phyloP scores from a whole-genome alignment of 73 alveolate genomes.

The Blepharisma stoltei region DNA sequence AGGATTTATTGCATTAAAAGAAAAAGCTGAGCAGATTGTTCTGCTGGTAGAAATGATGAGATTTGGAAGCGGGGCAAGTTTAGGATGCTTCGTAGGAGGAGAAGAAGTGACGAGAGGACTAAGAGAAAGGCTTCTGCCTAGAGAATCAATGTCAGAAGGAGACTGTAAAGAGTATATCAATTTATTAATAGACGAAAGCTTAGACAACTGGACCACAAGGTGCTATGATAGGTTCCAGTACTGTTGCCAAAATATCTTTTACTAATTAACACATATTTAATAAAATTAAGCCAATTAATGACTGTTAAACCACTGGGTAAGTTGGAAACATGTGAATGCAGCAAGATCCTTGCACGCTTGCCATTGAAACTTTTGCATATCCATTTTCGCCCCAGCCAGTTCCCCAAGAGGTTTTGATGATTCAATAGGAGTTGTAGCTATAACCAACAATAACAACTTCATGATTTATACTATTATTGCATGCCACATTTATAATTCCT shows the following conservation, averaged over 20 bases:
- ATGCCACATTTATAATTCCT: constrained; percentile 49
- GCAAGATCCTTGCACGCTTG: constrained; percentile 25
- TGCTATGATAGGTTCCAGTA: constrained; percentile 81
- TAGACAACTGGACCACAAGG: constrained; percentile 88
- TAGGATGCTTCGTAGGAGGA: constrained; percentile 63
- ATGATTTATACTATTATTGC: constrained; percentile 62
- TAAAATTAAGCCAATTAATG: no score
- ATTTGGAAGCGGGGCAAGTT: constrained; percentile 43
- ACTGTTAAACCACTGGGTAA: constrained; percentile 37
- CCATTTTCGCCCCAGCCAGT: constrained; percentile 56
- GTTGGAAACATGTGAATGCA: constrained; percentile 43
- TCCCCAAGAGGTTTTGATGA: constrained; percentile 59
- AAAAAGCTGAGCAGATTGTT: constrained; percentile 53
- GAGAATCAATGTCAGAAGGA: constrained; percentile 37
- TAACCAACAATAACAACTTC: constrained; percentile 78
- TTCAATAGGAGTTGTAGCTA: constrained; percentile 26
- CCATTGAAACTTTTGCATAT: constrained; percentile 41
- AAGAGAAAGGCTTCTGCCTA: constrained; percentile 53
- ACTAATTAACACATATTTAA: background rate
- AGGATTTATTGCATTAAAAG: constrained; percentile 57
- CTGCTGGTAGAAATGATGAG: constrained; percentile 68
- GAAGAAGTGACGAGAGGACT: constrained; percentile 42
- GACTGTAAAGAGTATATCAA: constrained; percentile 53
- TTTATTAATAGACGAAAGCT: constrained; percentile 56
- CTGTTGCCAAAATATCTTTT: constrained; percentile 77